phyloP scores from a whole-genome alignment of 2,329 filamentous ascomycete genomes.

The Clarireedia hainanense region DNA sequence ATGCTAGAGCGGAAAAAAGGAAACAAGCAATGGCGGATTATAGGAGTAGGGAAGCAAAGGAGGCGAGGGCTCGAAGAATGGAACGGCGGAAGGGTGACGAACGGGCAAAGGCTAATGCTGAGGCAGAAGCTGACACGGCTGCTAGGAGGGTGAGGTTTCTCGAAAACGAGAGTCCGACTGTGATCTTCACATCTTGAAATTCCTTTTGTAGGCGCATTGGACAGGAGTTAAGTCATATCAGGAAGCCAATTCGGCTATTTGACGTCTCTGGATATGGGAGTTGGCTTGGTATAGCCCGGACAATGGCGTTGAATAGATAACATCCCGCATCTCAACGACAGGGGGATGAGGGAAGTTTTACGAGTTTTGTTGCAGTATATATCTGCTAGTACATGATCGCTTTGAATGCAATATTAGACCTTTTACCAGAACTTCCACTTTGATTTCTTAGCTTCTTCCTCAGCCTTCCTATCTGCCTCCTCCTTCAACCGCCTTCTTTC shows the following conservation, averaged over 20 bases:
- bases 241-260: background rate
- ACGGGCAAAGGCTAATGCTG: background rate
- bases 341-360: background rate
- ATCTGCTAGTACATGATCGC: background rate
- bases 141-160: slow-evolving; percentile 26
- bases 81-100: slow-evolving; percentile 37
- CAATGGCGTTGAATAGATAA: background rate
- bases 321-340: background rate
- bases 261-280: no score
- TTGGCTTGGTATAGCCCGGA: background rate
- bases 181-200: slow-evolving; percentile 14
- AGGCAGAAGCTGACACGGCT: background rate
- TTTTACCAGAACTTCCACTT: background rate
- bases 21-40: slow-evolving; percentile 56
- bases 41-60: slow-evolving; percentile 50
- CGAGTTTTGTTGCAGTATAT: background rate
- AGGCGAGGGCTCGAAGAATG: slow-evolving; percentile 49
- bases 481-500: slow-evolving; percentile 37
- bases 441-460: background rate
- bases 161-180: slow-evolving; percentile 14
- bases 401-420: background rate
- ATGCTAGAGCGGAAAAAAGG: slow-evolving; percentile 48
- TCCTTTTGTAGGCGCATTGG: background rate
- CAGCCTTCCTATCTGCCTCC: slow-evolving; percentile 28
- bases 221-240: background rate